Base-by-base conservation (phyloP, 1,284 basidiomycete species). In the Vanrija sp. region DNA sequence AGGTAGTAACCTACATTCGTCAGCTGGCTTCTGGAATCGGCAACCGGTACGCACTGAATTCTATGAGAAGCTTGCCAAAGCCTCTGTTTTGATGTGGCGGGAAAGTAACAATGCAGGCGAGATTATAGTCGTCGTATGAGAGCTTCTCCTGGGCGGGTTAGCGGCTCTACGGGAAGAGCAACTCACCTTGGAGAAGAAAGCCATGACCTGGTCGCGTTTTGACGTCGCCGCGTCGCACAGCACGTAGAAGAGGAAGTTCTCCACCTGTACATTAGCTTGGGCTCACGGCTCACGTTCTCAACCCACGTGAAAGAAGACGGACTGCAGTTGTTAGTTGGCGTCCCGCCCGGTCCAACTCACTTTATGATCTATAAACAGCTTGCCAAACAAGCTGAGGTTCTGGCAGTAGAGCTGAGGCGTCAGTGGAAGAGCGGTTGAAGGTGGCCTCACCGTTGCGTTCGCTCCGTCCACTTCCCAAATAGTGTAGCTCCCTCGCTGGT, bases 291-390 rank as follows among this genome's bases (percentile, higher is more conserved):
- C 31, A 14, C 12, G 31, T 31, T 10, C 24, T 2, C 12, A 18
- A 53, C 69, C 54, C 8, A 81, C 81, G 51, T 98, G 93, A 69
- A 95, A 98, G 78, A 92, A 98, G 31, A 98, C 80, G 2, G 94
- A 96, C 79, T 76, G 50, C 0, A n/a, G 6, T 22, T 37, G 37
- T 53, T 14, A 54, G 62, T 41, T 51, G 35, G 8, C 5, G 22
- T 24, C n/a, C 35, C 9, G 3, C 6, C 25, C 39, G 16, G 16
- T 16, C 0, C 2, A 6, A 54, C 71, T 18, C 41, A 75, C 74
- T 54, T 98, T 98, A 68, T 95, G 88, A 68, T 98, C 95, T 68
- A 98, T 97, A 75, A 98, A 98, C n/a, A 98, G 80, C 73, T 98
- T 98, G 41, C 94, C 95, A 67, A 98, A 98, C 3, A 98, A 80